These are phyloP conservation scores for Annulohypoxylon moriforme DNA, from an alignment of 495 filamentous ascomycete species.

Conservation along the genomic window DNA sequence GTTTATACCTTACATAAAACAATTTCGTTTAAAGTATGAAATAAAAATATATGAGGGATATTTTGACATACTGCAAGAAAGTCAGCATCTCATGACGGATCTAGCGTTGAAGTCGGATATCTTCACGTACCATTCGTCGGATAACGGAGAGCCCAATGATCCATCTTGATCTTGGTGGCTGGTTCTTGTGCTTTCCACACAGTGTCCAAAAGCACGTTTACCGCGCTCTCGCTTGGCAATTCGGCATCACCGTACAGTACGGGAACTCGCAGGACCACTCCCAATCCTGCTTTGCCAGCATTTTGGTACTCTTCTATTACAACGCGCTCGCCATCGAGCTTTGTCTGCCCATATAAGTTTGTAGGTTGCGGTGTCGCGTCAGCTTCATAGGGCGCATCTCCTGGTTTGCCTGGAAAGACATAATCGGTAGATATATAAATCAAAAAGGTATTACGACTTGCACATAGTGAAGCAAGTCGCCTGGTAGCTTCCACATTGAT, in stretches of 20 bases:
- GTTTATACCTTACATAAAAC: neutral
- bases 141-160: conserved; percentile 87
- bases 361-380: conserved; percentile 73
- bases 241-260: conserved; percentile 81
- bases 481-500: conserved; percentile 81
- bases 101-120: neutral
- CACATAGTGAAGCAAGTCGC: conserved; percentile 73
- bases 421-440: conserved; percentile 98
- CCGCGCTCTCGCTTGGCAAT: conserved; percentile 77
- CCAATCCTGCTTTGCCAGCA: conserved; percentile 63
- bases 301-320: conserved; percentile 69
- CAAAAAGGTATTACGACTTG: conserved; percentile 71
- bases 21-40: neutral
- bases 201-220: conserved; percentile 81
- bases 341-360: conserved; percentile 90
- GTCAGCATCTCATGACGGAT: conserved; percentile 16
- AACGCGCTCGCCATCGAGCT: conserved; percentile 83
- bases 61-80: conserved; percentile 20
- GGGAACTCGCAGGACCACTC: conserved; percentile 84
- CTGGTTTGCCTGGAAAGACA: conserved; percentile 83
- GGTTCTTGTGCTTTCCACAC: conserved; percentile 74
- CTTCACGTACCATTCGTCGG: conserved; percentile 69
- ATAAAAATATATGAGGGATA: neutral
- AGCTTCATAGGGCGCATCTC: conserved; percentile 86
- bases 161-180: conserved; percentile 76